Evolutionary conservation across 352 stramenopile species (phyloP).

Genomic region (Globisporangium perplexum): DNA sequence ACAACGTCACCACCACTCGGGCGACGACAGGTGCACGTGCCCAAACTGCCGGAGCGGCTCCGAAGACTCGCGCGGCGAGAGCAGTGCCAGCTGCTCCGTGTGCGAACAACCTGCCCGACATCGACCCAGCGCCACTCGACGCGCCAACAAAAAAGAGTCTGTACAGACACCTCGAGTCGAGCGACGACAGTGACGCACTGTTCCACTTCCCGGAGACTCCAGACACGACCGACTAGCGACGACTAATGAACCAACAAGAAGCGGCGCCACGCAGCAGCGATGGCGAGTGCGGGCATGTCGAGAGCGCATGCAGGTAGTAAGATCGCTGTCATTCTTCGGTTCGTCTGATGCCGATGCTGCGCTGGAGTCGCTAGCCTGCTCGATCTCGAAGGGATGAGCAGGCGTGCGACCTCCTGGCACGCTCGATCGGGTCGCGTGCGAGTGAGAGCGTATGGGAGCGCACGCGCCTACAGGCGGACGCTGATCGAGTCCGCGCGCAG

Average conservation of each 20-base stretch:
- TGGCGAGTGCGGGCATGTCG: too few relatives aligned
- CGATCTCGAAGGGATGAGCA: not conserved
- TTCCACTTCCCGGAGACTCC: conserved; percentile 20
- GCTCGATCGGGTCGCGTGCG: not conserved
- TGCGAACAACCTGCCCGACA: not conserved
- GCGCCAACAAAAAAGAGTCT: conserved; percentile 1
- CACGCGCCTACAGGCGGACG: conserved; percentile 47
- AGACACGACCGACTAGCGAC: not conserved
- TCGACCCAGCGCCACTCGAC: not conserved
- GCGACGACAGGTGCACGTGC: conserved; percentile 14
- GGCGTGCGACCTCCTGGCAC: not conserved
- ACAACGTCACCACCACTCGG: conserved; percentile 6
- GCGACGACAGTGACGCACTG: conserved; percentile 9
- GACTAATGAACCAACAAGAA: not conserved
- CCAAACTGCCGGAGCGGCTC: conserved; percentile 20
- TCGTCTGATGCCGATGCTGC: not conserved
- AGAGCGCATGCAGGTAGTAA: not conserved
- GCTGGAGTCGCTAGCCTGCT: too few relatives aligned
- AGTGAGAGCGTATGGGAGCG: not conserved
- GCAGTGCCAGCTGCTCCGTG: not conserved
- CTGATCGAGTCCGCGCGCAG: conserved; percentile 71
- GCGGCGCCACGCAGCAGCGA: too few relatives aligned
- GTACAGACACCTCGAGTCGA: not conserved
- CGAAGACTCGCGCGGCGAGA: conserved; percentile 4
- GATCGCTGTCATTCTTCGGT: not conserved